Percentiles rank a stretch among this genome's conserved stretches.
Evolutionary conservation across 2,329 filamentous ascomycete genomes (phyloP).

Genomic region (Hirsutella thompsonii): DNA sequence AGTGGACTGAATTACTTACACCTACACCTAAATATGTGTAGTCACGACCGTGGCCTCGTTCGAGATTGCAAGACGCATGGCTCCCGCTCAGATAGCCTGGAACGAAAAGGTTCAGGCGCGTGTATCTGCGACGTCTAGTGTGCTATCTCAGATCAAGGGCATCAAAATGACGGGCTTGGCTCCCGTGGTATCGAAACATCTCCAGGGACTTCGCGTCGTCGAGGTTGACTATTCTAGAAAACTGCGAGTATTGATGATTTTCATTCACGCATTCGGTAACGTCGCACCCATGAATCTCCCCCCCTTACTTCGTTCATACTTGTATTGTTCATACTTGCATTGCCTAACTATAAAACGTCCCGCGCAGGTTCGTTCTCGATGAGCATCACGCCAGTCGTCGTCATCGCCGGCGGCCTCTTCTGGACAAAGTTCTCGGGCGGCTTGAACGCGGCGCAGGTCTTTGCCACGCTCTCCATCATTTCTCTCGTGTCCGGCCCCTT

Average conservation of each 20-base stretch:
- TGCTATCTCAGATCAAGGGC: conserved; percentile 19
- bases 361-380: too few relatives aligned
- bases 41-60: neutral
- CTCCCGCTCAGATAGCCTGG: conserved; percentile 24
- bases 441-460: conserved; percentile 2
- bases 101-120: conserved; percentile 16
- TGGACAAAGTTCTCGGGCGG: conserved; percentile 4
- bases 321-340: too few relatives aligned
- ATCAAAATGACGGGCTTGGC: conserved; percentile 22
- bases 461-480: conserved; percentile 5
- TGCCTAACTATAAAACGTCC: neutral
- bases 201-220: conserved; percentile 6
- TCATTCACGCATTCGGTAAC: conserved; percentile 3
- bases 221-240: conserved; percentile 7
- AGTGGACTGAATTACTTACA: conserved; percentile 14
- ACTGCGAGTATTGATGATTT: conserved; percentile 2
- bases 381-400: conserved; percentile 4
- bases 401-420: conserved; percentile 5
- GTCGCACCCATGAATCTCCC: neutral
- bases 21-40: neutral
- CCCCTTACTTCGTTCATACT: too few relatives aligned
- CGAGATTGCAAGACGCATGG: conserved; percentile 27
- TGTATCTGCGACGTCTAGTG: conserved; percentile 14
- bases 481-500: conserved; percentile 4
- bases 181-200: neutral